These are phyloP conservation scores for Tuber melanosporum DNA, from an alignment of 495 filamentous ascomycete species.

Conservation along the genomic window DNA sequence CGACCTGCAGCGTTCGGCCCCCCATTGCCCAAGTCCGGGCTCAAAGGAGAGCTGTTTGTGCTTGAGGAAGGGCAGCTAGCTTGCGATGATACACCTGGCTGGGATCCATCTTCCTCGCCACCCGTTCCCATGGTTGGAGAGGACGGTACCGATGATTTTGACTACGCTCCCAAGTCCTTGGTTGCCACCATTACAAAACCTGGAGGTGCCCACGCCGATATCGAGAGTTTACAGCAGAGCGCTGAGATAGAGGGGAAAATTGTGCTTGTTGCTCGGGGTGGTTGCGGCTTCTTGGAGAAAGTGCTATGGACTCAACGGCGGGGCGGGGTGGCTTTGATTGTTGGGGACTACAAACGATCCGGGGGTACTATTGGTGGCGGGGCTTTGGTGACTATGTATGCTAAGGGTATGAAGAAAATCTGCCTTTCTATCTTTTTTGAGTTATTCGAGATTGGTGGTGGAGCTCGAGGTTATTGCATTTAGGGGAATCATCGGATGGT, in stretches of 20 bases:
- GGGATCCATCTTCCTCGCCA: constrained; percentile 49
- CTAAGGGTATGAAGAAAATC: constrained; percentile 44
- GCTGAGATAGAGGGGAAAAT: constrained; percentile 93
- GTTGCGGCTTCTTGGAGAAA: constrained; percentile 95
- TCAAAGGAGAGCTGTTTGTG: constrained; percentile 39
- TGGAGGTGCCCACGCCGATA: constrained; percentile 69
- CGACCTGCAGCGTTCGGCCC: constrained; percentile 92
- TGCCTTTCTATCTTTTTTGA: constrained; percentile 10
- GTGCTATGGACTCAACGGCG: constrained; percentile 91
- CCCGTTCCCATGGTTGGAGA: constrained; percentile 42
- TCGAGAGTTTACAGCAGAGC: constrained; percentile 86
- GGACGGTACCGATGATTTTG: constrained; percentile 78
- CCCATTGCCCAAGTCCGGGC: constrained; percentile 57
- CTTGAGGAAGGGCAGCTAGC: constrained; percentile 77
- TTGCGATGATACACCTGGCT: constrained; percentile 93
- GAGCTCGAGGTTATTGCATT: background rate
- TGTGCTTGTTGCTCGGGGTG: constrained; percentile 80
- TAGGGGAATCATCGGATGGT: constrained; percentile 1
- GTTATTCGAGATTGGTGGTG: background rate
- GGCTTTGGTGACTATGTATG: constrained; percentile 90
- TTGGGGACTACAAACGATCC: constrained; percentile 84
- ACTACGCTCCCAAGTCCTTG: constrained; percentile 26
- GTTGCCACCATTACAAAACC: constrained; percentile 43
- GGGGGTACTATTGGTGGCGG: constrained; percentile 48
- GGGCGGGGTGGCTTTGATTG: constrained; percentile 81